phyloP scores from a whole-genome alignment of 2,329 filamentous ascomycete species.

The Huntiella abstrusa region DNA sequence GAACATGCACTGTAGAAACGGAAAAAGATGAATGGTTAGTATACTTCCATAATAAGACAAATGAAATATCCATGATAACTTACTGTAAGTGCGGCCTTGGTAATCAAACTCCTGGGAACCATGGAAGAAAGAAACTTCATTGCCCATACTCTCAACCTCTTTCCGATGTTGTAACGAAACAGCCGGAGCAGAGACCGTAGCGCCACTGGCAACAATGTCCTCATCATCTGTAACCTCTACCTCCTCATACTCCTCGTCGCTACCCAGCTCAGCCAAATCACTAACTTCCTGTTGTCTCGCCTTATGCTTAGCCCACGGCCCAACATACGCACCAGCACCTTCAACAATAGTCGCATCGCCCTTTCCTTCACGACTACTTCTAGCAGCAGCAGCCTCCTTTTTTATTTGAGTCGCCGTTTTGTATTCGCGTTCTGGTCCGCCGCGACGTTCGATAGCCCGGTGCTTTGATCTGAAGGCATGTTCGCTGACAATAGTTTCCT shows the following conservation, averaged over 20 bases:
- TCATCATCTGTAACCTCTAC: conserved; percentile 61
- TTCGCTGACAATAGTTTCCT: conserved; percentile 80
- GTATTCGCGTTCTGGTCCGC: conserved; percentile 35
- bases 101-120: conserved; percentile 75
- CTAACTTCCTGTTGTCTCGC: conserved; percentile 56
- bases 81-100: conserved; percentile 73
- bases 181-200: conserved; percentile 36
- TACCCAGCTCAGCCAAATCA: conserved; percentile 53
- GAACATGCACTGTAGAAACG: conserved; percentile 52
- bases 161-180: conserved; percentile 35
- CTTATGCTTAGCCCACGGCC: conserved; percentile 80
- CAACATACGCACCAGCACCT: conserved; percentile 73
- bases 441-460: conserved; percentile 57
- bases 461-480: conserved; percentile 78
- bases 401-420: conserved; percentile 41
- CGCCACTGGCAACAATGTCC: conserved; percentile 45
- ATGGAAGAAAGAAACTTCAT: conserved; percentile 76
- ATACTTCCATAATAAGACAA: not conserved
- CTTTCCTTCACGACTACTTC: conserved; percentile 64
- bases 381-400: conserved; percentile 47
- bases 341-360: conserved; percentile 71
- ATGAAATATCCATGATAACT: not conserved
- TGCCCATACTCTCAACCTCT: conserved; percentile 39
- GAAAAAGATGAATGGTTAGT: conserved; percentile 3
- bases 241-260: conserved; percentile 61